Percentiles rank a stretch among this genome's conserved stretches.
These are phyloP conservation scores for Bipolaris victoriae DNA, from an alignment of 2,329 filamentous ascomycete species.

Conservation along the genomic window DNA sequence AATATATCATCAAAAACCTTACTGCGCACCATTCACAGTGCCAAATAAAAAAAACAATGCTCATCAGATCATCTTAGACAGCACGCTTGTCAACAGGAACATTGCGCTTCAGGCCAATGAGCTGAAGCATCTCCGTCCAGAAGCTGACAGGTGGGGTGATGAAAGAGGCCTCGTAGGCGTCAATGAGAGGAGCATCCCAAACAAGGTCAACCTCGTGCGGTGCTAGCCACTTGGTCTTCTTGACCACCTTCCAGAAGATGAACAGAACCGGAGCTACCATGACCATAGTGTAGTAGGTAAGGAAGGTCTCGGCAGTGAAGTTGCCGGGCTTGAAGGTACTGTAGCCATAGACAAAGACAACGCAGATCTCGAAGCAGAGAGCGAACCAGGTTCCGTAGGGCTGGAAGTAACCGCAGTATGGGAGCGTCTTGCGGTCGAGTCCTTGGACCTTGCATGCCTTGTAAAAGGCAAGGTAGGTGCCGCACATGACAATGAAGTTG, in stretches of 20 bases:
- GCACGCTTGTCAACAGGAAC: conserved; percentile 39
- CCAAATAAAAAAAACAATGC: not conserved
- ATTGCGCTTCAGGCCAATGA: conserved; percentile 42
- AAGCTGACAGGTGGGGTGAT: conserved; percentile 44
- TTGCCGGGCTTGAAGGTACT: conserved; percentile 56
- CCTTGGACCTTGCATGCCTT: conserved; percentile 57
- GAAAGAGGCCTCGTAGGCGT: conserved; percentile 53
- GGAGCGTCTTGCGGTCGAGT: conserved; percentile 57
- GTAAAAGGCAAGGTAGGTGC: conserved; percentile 67
- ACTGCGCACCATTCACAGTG: conserved; percentile 1
- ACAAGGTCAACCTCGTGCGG: conserved; percentile 57
- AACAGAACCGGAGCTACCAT: conserved; percentile 60
- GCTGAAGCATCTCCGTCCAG: conserved; percentile 48
- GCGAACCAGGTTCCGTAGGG: conserved; percentile 60
- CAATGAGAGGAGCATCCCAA: conserved; percentile 50
- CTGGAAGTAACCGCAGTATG: conserved; percentile 56
- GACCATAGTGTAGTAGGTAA: conserved; percentile 63
- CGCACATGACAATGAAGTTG: conserved; percentile 57
- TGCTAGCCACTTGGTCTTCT: conserved; percentile 61
- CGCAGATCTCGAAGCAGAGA: conserved; percentile 55
- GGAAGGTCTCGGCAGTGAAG: conserved; percentile 58
- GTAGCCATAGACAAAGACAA: conserved; percentile 62
- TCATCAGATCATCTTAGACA: conserved; percentile 20
- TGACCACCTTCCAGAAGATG: conserved; percentile 67
- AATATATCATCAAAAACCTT: conserved; percentile 12